A percentile compares a stretch with the other conserved stretches of the same genome.
Evolutionary conservation across 805 yeast species (phyloP).

Genomic region (Ogataea henricii): DNA sequence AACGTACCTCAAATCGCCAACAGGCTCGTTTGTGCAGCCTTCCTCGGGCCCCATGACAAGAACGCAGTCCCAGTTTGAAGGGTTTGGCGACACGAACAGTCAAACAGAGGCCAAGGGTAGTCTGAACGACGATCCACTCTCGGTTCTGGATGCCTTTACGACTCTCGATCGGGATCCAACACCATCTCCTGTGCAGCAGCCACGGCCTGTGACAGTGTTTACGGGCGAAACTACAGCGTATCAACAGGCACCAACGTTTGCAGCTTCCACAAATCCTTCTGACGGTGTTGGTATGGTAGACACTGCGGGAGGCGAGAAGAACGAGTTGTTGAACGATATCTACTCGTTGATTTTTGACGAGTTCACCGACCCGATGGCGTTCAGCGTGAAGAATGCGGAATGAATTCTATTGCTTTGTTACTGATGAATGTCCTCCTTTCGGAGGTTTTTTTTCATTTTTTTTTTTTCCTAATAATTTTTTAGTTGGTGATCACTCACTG

Average conservation of each 20-base stretch:
- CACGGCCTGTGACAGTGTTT: background rate
- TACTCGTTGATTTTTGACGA: slow-evolving; percentile 50
- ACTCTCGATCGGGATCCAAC: slow-evolving; percentile 10
- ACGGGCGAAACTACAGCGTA: background rate
- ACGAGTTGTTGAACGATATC: slow-evolving; percentile 42
- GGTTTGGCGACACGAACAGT: background rate
- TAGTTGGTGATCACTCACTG: background rate
- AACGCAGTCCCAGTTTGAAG: background rate
- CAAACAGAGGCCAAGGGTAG: background rate
- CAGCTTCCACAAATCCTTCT: background rate
- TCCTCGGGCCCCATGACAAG: background rate
- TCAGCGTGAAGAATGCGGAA: slow-evolving; percentile 22
- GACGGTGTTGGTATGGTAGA: background rate
- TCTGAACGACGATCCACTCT: slow-evolving; percentile 16
- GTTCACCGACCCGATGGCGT: slow-evolving; percentile 40
- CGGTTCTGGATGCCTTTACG: slow-evolving; percentile 20
- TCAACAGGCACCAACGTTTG: background rate
- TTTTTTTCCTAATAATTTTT: background rate
- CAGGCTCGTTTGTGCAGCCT: background rate
- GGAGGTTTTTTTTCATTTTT: too few species aligned
- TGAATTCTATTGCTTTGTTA: too few species aligned
- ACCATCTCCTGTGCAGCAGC: background rate
- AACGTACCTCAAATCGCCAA: background rate
- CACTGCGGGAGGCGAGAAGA: slow-evolving; percentile 18
- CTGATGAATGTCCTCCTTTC: too few species aligned